A percentile compares a stretch with the other conserved stretches of the same genome.
Conservation (phyloP, 495 filamentous ascomycete genomes). For the Hyaloscypha finlandica region DNA sequence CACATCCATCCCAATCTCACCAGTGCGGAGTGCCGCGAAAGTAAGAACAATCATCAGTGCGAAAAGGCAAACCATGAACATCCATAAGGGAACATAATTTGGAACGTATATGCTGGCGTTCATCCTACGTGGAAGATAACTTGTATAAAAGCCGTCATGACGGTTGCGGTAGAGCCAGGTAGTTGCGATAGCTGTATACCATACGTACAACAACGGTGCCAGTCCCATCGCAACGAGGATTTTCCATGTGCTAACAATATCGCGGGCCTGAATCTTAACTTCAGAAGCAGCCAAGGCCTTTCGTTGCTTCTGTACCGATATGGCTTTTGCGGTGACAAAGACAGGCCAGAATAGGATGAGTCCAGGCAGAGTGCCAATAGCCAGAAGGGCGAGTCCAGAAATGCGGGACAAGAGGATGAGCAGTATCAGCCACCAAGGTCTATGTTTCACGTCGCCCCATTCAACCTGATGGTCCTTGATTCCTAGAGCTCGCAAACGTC, state of each 20-base stretch:
- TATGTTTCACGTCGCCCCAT: slow-evolving; percentile 8
- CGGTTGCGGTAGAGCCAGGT: too few relatives aligned
- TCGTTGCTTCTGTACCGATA: slow-evolving; percentile 5
- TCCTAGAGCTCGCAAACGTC: slow-evolving; percentile 6
- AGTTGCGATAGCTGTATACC: too few relatives aligned
- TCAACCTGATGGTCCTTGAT: slow-evolving; percentile 22
- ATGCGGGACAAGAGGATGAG: slow-evolving; percentile 16
- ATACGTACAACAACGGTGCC: slow-evolving; percentile 19
- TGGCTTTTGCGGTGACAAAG: slow-evolving; percentile 15
- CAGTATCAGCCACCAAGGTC: slow-evolving; percentile 7
- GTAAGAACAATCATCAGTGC: too few relatives aligned
- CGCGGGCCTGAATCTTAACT: slow-evolving; percentile 22
- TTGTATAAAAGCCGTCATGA: too few relatives aligned
- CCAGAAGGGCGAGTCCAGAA: slow-evolving; percentile 13
- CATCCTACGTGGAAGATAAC: too few relatives aligned
- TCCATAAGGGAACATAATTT: too few relatives aligned
- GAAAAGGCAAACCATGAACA: too few relatives aligned
- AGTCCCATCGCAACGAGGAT: slow-evolving; percentile 20
- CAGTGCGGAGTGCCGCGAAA: too few relatives aligned
- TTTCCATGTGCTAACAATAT: slow-evolving; percentile 18
- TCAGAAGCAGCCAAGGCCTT: slow-evolving; percentile 22
- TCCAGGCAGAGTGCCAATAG: slow-evolving; percentile 15
- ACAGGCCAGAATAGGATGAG: slow-evolving; percentile 22
- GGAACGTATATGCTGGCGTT: too few relatives aligned
- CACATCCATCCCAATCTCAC: too few relatives aligned